A percentile compares a stretch with the other conserved stretches of the same genome.
These are phyloP conservation scores for Solanum microdontum DNA, from an alignment of 257 asterid species.

Conservation along the genomic window DNA sequence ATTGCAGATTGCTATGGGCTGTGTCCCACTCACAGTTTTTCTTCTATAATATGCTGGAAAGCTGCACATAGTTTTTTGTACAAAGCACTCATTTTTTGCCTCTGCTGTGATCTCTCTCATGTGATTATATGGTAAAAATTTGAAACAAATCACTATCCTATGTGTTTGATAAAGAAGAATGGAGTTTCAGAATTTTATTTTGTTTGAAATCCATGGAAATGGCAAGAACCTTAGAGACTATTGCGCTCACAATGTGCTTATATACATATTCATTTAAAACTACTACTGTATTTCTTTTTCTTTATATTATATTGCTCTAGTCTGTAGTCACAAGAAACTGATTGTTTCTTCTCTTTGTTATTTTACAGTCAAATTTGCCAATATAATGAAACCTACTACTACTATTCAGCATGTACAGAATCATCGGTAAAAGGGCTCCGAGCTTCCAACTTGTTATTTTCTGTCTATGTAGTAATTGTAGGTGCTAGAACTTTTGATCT, in stretches of 20 bases:
- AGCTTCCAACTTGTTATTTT: background rate
- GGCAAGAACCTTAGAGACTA: background rate
- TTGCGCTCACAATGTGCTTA: background rate
- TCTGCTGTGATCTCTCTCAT: background rate
- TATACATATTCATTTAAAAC: background rate
- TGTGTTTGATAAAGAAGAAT: background rate
- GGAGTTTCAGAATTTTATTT: background rate
- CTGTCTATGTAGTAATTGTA: slow-evolving; percentile 47
- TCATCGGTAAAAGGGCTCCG: background rate
- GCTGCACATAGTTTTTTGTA: slow-evolving; percentile 2
- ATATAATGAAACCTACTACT: background rate
- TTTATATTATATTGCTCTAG: background rate
- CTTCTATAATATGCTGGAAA: background rate
- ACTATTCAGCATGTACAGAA: background rate
- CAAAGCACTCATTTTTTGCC: background rate
- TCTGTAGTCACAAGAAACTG: background rate
- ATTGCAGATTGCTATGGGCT: background rate
- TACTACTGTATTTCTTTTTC: background rate
- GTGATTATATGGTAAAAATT: background rate
- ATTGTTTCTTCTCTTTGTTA: background rate
- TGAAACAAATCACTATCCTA: background rate
- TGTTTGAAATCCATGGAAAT: background rate
- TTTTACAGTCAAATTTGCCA: background rate
- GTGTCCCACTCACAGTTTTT: background rate
- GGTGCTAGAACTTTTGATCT: slow-evolving; percentile 54